Conservation (phyloP, 2,329 filamentous ascomycete genomes). For the Diaporthe sp. region DNA sequence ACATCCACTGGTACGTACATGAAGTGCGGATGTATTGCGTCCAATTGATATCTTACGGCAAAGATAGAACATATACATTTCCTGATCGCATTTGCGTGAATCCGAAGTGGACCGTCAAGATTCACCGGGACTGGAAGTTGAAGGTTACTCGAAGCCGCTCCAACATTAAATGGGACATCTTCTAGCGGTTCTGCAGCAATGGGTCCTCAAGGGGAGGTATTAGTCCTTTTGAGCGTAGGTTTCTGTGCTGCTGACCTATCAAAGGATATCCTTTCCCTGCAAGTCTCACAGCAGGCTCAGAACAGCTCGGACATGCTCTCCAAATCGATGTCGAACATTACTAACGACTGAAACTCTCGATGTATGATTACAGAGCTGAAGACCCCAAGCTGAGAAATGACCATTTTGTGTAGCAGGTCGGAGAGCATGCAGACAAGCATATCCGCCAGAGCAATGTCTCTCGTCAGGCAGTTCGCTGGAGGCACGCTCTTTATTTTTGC, state of each 20-base stretch:
- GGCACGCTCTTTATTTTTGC: too few relatives aligned
- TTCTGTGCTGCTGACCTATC: neutral
- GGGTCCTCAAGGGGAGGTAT: accelerated
- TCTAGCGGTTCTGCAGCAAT: too few relatives aligned
- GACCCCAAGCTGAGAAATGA: neutral
- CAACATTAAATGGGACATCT: too few relatives aligned
- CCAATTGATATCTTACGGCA: neutral
- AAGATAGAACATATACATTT: neutral
- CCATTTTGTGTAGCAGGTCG: neutral
- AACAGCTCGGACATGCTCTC: neutral
- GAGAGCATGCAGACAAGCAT: neutral
- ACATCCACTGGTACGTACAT: neutral
- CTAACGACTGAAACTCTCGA: neutral
- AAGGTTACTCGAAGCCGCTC: too few relatives aligned
- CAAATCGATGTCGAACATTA: neutral
- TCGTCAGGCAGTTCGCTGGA: neutral
- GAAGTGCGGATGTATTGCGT: neutral
- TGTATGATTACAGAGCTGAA: neutral
- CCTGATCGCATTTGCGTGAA: neutral
- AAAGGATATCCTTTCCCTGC: neutral
- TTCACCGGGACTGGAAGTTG: too few relatives aligned
- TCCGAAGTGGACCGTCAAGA: neutral
- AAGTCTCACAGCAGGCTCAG: too few relatives aligned
- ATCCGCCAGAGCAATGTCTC: neutral
- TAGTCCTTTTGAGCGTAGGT: too few relatives aligned